Base-by-base conservation (phyloP, 1,284 basidiomycete genomes). In the Leccinum solheimii region DNA sequence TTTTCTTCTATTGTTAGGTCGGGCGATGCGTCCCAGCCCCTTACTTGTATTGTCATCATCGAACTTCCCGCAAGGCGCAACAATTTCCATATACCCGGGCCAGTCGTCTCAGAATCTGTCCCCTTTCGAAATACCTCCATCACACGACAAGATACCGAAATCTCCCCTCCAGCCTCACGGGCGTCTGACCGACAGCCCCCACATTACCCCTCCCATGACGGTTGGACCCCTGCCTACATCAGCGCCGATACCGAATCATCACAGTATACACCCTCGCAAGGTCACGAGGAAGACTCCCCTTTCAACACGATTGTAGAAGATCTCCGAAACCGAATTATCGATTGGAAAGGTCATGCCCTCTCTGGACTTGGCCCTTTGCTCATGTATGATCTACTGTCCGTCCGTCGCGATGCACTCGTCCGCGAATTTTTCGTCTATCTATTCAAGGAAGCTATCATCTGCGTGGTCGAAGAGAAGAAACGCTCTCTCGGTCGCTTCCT, bases 391-490 rank as follows among this genome's bases (percentile, higher is more conserved):
- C 82, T 94, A 53, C 80, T 98, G 32, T 87, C 87, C 51, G 94
- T 98, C 49, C 85, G 95, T 54, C 89, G 96, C 60, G 94, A 95
- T 68, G 79, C 87, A 10, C 86, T 95, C 59, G 88, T 95, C 27
- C 86, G 94, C 60, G 93, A 97, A 73, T 96, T 97, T 75, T 93
- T 90, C 72, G 93, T 98, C 61, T 98, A 98, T 77, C 85, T 99
- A 48, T 98, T 98, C 85, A 89, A 91, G 70, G 94, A 98, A 72
- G 97, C 97, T 10, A 90, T 99, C 63, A 94, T 98, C 63, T 99
- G 96, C 75, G 93, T 98, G 14, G 86, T 92, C 23, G 97, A 98
- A 74, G 96, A 98, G 77, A 91, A 90, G 79, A 95, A 93, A 71
- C 87, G 90, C 23, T 82, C 87, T 1, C 79, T 94, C 2, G 87